These are phyloP conservation scores for Fusarium solani-melongenae DNA, from an alignment of 2,329 filamentous ascomycete genomes.

Conservation along the genomic window DNA sequence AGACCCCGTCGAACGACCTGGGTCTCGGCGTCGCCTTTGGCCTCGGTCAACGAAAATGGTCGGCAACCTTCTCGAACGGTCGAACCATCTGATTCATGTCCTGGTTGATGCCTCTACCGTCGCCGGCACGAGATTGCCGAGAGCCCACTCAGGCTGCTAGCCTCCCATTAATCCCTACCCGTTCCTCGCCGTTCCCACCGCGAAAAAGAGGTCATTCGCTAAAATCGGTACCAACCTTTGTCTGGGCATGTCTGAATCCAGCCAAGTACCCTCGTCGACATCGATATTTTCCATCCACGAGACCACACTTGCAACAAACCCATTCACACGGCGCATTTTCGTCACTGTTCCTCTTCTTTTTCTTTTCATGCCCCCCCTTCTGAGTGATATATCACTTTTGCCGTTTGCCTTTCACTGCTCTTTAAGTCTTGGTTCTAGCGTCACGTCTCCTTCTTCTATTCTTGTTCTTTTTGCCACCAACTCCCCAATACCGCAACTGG, in stretches of 20 bases:
- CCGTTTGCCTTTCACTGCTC: background rate
- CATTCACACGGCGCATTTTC: slow-evolving; percentile 28
- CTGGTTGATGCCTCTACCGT: slow-evolving; percentile 13
- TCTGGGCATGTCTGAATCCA: slow-evolving; percentile 31
- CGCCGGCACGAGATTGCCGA: slow-evolving; percentile 37
- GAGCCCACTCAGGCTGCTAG: slow-evolving; percentile 20
- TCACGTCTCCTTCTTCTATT: background rate
- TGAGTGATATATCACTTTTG: background rate
- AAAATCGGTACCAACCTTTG: slow-evolving; percentile 28
- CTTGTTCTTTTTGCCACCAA: slow-evolving; percentile 20
- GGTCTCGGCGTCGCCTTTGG: slow-evolving; percentile 18
- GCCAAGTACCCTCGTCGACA: slow-evolving; percentile 26
- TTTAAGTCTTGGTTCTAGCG: slow-evolving; percentile 5
- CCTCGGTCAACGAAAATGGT: slow-evolving; percentile 38
- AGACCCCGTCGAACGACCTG: slow-evolving; percentile 10
- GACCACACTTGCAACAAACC: slow-evolving; percentile 12
- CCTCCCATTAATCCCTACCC: slow-evolving; percentile 3
- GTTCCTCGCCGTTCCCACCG: slow-evolving; percentile 10
- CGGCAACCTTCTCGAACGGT: slow-evolving; percentile 15
- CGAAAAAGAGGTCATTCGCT: slow-evolving; percentile 11
- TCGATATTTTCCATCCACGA: slow-evolving; percentile 29
- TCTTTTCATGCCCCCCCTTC: slow-evolving; percentile 1
- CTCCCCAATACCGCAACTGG: slow-evolving; percentile 29
- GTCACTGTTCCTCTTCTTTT: slow-evolving; percentile 13
- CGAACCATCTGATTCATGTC: slow-evolving; percentile 29